Evolutionary conservation across 495 filamentous ascomycete genomes (phyloP).

Genomic region (Penicillium cataractarum): DNA sequence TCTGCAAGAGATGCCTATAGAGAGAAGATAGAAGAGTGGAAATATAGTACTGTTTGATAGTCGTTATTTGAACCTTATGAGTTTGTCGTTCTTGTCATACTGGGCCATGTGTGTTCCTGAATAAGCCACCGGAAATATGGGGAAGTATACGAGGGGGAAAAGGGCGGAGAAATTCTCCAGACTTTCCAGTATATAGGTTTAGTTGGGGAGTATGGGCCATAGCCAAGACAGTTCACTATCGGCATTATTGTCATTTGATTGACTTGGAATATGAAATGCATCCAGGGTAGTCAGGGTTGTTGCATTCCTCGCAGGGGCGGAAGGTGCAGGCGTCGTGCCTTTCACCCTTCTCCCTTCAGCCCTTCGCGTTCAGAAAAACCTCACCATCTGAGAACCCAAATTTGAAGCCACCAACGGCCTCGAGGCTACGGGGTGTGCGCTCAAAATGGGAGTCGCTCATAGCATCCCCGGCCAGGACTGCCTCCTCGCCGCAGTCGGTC

Average conservation of each 20-base stretch:
- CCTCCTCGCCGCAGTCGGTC: slow-evolving; percentile 19
- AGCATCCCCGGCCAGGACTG: slow-evolving; percentile 21
- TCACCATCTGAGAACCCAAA: background rate
- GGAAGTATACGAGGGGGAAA: background rate
- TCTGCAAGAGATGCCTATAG: background rate
- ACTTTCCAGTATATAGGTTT: background rate
- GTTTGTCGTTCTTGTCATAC: background rate
- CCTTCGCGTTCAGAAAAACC: background rate
- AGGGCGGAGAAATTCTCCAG: background rate
- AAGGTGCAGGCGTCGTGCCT: background rate
- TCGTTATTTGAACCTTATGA: background rate
- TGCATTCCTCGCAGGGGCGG: background rate
- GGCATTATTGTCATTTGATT: background rate
- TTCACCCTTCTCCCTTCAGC: background rate
- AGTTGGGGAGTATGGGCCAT: background rate
- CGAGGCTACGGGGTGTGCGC: background rate
- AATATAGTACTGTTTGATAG: background rate
- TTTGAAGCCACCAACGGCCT: background rate
- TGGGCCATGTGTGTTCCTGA: background rate
- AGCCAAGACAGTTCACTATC: background rate
- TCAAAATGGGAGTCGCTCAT: slow-evolving; percentile 15
- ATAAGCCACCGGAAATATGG: background rate
- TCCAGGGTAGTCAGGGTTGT: no score
- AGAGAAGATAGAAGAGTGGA: background rate
- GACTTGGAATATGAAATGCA: no score